These are phyloP conservation scores for Linnemannia zychae DNA, from an alignment of 192 early-diverging fungal species.

Conservation along the genomic window DNA sequence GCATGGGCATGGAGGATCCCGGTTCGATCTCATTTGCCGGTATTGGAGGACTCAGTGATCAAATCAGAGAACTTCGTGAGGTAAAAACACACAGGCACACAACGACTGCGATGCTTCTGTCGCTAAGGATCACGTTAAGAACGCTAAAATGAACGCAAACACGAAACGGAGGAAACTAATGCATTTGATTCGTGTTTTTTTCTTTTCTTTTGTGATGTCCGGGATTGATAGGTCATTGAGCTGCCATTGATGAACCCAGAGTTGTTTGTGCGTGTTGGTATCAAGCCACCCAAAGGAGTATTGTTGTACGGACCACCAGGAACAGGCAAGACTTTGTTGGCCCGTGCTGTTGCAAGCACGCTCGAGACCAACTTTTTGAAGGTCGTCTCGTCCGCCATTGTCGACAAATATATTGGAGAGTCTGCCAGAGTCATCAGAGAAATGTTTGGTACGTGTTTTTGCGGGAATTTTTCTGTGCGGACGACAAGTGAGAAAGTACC, in stretches of 20 bases:
- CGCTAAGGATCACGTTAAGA: background rate
- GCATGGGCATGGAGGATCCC: constrained; percentile 98
- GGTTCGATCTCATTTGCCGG: constrained; percentile 96
- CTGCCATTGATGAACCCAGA: constrained; percentile 99
- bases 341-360: constrained; percentile 96
- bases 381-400: constrained; percentile 98
- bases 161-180: background rate
- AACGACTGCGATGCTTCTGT: background rate
- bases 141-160: background rate
- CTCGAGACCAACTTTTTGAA: constrained; percentile 99
- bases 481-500: background rate
- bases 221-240: constrained; percentile 85
- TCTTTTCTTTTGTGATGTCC: background rate
- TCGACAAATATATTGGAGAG: constrained; percentile 99
- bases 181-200: too few species aligned
- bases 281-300: constrained; percentile 99
- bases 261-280: constrained; percentile 96
- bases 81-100: too few species aligned
- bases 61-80: constrained; percentile 98
- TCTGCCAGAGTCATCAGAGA: constrained; percentile 96
- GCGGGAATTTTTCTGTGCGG: background rate
- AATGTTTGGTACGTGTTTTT: constrained; percentile 90
- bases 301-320: constrained; percentile 97
- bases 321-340: constrained; percentile 98
- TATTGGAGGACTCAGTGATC: constrained; percentile 95